phyloP scores from a whole-genome alignment of 495 filamentous ascomycete genomes.

The Lasiosphaeria ovina region DNA sequence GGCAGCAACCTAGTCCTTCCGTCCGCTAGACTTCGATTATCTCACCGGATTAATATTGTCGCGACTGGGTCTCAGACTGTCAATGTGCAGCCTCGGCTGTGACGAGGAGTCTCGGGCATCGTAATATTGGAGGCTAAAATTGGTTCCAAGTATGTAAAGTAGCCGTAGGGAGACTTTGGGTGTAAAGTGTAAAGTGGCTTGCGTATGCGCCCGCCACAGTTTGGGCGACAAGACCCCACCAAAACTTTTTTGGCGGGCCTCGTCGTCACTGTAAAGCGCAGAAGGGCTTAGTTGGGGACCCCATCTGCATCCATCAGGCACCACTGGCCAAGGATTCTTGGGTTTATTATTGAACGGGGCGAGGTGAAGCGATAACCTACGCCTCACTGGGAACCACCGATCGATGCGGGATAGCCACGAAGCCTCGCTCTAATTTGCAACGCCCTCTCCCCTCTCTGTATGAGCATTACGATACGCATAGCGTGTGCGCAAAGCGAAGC shows the following conservation, averaged over 20 bases:
- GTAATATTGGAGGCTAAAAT: not conserved
- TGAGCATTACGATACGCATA: not conserved
- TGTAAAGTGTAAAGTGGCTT: not conserved
- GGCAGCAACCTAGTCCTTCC: no score
- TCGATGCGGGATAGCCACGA: constrained; percentile 8
- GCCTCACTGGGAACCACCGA: constrained; percentile 1
- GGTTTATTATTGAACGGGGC: not conserved
- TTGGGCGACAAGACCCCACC: not conserved
- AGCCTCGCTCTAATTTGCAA: not conserved
- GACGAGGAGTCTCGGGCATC: no score
- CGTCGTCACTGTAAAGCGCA: constrained; percentile 24
- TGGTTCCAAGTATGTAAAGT: not conserved
- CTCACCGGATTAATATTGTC: constrained; percentile 2
- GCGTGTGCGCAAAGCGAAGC: not conserved
- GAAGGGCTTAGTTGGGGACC: constrained; percentile 5
- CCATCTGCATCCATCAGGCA: constrained; percentile 18
- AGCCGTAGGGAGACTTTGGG: no score
- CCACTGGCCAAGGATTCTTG: constrained; percentile 12
- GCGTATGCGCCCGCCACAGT: not conserved
- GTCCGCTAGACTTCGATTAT: no score
- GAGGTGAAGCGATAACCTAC: constrained; percentile 9
- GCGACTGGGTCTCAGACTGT: constrained; percentile 3
- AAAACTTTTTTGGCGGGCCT: not conserved
- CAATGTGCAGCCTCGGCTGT: not conserved
- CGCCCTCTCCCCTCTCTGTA: not conserved